These are phyloP conservation scores for Ogataea pignaliae DNA, from an alignment of 805 yeast species.

Conservation along the genomic window DNA sequence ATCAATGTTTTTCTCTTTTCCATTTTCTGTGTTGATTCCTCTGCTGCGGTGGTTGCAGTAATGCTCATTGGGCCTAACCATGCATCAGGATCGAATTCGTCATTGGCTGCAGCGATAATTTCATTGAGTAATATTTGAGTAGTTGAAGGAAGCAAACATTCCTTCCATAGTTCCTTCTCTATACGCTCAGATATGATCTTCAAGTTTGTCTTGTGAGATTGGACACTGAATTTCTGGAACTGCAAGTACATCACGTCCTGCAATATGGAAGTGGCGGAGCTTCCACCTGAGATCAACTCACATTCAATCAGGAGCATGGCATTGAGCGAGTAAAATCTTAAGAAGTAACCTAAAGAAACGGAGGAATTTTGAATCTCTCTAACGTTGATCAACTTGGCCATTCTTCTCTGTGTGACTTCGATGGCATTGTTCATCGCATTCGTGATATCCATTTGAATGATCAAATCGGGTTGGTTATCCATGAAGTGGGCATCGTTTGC, in stretches of 20 bases:
- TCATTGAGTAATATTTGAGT: slow-evolving; percentile 49
- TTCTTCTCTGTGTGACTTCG: slow-evolving; percentile 65
- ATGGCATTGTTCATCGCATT: slow-evolving; percentile 63
- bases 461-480: slow-evolving; percentile 32
- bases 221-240: slow-evolving; percentile 51
- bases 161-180: slow-evolving; percentile 78
- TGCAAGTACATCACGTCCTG: slow-evolving; percentile 67
- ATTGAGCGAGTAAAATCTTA: slow-evolving; percentile 61
- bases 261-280: slow-evolving; percentile 51
- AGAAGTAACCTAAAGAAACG: slow-evolving; percentile 54
- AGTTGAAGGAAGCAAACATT: slow-evolving; percentile 47
- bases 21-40: not conserved
- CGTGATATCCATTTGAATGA: slow-evolving; percentile 64
- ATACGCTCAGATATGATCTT: slow-evolving; percentile 43
- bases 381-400: slow-evolving; percentile 73
- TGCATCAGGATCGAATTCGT: slow-evolving; percentile 35
- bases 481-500: slow-evolving; percentile 23
- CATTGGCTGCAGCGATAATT: slow-evolving; percentile 42
- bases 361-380: slow-evolving; percentile 67
- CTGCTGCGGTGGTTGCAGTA: slow-evolving; percentile 4
- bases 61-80: slow-evolving; percentile 42
- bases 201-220: slow-evolving; percentile 50
- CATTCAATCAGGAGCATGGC: slow-evolving; percentile 75
- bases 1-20: slow-evolving; percentile 29
- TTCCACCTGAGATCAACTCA: slow-evolving; percentile 70